These are phyloP conservation scores for Cryptosporidium bovis DNA, from an alignment of 169 alveolate genomes.

Conservation along the genomic window DNA sequence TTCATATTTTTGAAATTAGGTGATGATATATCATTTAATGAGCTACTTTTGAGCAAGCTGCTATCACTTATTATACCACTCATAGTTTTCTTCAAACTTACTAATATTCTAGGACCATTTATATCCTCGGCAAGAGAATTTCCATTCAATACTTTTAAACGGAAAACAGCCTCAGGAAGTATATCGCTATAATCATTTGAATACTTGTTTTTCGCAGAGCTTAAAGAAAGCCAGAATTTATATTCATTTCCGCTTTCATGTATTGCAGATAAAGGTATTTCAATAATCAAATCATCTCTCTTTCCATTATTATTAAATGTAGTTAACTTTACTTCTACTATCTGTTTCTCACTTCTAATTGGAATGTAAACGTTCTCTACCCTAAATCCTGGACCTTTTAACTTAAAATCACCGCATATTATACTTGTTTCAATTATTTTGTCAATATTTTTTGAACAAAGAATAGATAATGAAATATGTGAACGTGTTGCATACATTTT, in stretches of 20 bases:
- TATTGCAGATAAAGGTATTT: slow-evolving; percentile 59
- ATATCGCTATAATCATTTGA: slow-evolving; percentile 62
- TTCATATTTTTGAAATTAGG: slow-evolving; percentile 17
- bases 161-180: slow-evolving; percentile 70
- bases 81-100: slow-evolving; percentile 26
- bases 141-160: slow-evolving; percentile 61
- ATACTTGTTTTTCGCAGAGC: slow-evolving; percentile 24
- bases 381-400: slow-evolving; percentile 71
- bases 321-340: slow-evolving; percentile 55
- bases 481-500: slow-evolving; percentile 73
- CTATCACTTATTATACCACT: slow-evolving; percentile 55
- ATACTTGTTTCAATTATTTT: slow-evolving; percentile 55
- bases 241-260: slow-evolving; percentile 25
- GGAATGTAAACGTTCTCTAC: slow-evolving; percentile 69
- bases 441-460: slow-evolving; percentile 43
- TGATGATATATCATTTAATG: neutral
- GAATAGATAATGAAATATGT: slow-evolving; percentile 33
- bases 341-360: slow-evolving; percentile 55
- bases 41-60: neutral
- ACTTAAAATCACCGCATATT: slow-evolving; percentile 62
- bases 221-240: slow-evolving; percentile 35
- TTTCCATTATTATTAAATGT: slow-evolving; percentile 43
- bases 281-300: slow-evolving; percentile 42
- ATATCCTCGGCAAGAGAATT: slow-evolving; percentile 21
- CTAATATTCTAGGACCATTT: slow-evolving; percentile 44